Evolutionary conservation across 1,284 basidiomycete species (phyloP).

Genomic region (Cutaneotrichosporon arboriforme): DNA sequence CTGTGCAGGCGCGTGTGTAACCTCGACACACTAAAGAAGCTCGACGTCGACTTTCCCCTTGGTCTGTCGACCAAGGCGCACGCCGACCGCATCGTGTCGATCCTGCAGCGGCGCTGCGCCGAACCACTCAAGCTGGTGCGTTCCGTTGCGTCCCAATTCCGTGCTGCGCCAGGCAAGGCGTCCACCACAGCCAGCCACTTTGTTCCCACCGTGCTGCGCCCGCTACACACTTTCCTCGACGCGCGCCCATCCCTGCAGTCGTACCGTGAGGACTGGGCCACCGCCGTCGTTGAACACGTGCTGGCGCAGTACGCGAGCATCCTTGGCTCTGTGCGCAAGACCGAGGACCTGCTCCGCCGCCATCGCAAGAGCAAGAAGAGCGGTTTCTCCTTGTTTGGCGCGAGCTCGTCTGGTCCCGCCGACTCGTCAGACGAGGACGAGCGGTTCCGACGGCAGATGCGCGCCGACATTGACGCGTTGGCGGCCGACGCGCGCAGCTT

Average conservation of each 20-base stretch:
- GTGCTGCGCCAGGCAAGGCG: conserved; percentile 41
- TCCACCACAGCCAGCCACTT: conserved; percentile 77
- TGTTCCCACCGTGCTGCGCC: conserved; percentile 70
- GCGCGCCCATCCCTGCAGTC: conserved; percentile 57
- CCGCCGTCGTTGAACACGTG: conserved; percentile 67
- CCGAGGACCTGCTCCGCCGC: conserved; percentile 75
- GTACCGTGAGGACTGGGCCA: conserved; percentile 56
- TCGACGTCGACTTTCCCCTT: conserved; percentile 11
- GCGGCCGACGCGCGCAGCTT: conserved; percentile 65
- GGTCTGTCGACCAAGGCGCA: conserved; percentile 37
- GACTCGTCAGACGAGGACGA: conserved; percentile 51
- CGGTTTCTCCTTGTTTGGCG: conserved; percentile 61
- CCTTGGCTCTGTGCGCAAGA: conserved; percentile 77
- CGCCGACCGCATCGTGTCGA: conserved; percentile 60
- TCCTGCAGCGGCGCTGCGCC: conserved; percentile 70
- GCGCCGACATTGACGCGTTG: conserved; percentile 75
- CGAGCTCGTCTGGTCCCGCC: conserved; percentile 4
- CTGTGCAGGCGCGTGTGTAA: conserved; percentile 17
- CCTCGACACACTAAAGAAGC: conserved; percentile 2
- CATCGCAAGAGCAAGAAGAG: conserved; percentile 78
- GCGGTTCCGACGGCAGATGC: conserved; percentile 72
- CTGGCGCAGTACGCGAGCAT: conserved; percentile 56
- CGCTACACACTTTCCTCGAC: conserved; percentile 70
- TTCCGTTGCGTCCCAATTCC: conserved; percentile 80
- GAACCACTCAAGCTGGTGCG: conserved; percentile 81